Percentiles rank a stretch among this genome's conserved stretches.
phyloP scores from a whole-genome alignment of 164 flowering plant species.

The Houttuynia cordata region DNA sequence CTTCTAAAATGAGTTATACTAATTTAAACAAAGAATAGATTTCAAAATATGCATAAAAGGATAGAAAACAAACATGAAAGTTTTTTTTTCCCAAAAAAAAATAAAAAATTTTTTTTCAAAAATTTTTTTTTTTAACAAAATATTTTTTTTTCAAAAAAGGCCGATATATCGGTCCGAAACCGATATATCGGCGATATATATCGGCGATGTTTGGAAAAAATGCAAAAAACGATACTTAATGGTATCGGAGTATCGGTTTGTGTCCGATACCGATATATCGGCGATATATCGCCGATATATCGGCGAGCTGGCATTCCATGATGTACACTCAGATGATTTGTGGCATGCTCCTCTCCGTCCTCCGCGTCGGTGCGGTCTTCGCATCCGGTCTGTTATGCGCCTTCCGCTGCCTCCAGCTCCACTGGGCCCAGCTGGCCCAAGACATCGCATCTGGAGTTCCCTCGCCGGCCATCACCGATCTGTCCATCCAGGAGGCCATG shows the following conservation, averaged over 20 bases:
- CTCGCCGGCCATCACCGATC: slow-evolving; percentile 36
- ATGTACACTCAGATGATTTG: slow-evolving; percentile 87
- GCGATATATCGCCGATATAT: slow-evolving; percentile 67
- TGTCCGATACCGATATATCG: slow-evolving; percentile 50
- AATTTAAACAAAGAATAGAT: no score
- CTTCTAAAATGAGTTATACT: no score
- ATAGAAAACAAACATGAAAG: no score
- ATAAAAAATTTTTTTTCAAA: slow-evolving; percentile 73
- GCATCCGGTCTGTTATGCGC: slow-evolving; percentile 80
- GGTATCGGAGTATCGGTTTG: no score
- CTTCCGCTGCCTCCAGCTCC: slow-evolving; percentile 49
- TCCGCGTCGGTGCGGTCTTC: slow-evolving; percentile 69
- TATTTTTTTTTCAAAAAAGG: no score
- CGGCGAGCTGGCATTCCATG: slow-evolving; percentile 64
- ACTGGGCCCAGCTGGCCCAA: slow-evolving; percentile 38
- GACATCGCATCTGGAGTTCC: slow-evolving; percentile 46
- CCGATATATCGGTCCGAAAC: no score
- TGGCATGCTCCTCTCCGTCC: slow-evolving; percentile 50
- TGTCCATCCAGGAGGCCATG: slow-evolving; percentile 25
- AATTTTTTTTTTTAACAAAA: no score
- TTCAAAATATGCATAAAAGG: no score
- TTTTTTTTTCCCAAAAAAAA: no score
- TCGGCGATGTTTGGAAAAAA: no score
- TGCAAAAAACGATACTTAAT: no score
- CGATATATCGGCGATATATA: no score